Evolutionary conservation across 768 basidiomycete species (phyloP).

Genomic region (Polyporus arcularius): DNA sequence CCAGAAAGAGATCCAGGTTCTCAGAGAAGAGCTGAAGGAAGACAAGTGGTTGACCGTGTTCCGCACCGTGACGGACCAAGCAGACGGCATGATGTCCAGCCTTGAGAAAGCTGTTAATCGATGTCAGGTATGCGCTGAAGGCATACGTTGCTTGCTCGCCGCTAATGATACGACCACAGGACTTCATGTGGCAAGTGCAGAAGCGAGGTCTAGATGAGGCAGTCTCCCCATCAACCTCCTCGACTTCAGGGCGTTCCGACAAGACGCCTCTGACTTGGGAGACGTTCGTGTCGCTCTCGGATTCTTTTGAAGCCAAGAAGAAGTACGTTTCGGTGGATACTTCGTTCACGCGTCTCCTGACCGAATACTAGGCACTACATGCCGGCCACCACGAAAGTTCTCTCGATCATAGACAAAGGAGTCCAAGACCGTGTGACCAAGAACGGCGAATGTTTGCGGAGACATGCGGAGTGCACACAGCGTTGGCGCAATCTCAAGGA

Average conservation of each 20-base stretch:
- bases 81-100: constrained; percentile 96
- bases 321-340: constrained; percentile 50
- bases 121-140: constrained; percentile 65
- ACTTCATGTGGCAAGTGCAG: constrained; percentile 85
- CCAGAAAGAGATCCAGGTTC: constrained; percentile 74
- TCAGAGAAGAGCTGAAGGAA: constrained; percentile 92
- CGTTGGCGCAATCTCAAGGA: constrained; percentile 83
- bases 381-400: constrained; percentile 89
- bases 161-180: constrained; percentile 35
- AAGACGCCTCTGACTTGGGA: constrained; percentile 58
- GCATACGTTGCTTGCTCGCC: neutral
- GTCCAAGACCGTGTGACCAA: constrained; percentile 92
- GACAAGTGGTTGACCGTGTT: constrained; percentile 98
- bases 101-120: constrained; percentile 91
- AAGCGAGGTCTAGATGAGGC: constrained; percentile 51
- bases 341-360: constrained; percentile 2
- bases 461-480: constrained; percentile 86
- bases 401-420: constrained; percentile 93
- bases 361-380: constrained; percentile 74
- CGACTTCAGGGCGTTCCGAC: constrained; percentile 49
- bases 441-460: constrained; percentile 91
- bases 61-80: constrained; percentile 90
- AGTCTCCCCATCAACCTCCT: constrained; percentile 41
- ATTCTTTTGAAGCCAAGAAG: constrained; percentile 87
- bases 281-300: constrained; percentile 63